phyloP scores from a whole-genome alignment of 768 basidiomycete species.

The Mycena leptocephala region DNA sequence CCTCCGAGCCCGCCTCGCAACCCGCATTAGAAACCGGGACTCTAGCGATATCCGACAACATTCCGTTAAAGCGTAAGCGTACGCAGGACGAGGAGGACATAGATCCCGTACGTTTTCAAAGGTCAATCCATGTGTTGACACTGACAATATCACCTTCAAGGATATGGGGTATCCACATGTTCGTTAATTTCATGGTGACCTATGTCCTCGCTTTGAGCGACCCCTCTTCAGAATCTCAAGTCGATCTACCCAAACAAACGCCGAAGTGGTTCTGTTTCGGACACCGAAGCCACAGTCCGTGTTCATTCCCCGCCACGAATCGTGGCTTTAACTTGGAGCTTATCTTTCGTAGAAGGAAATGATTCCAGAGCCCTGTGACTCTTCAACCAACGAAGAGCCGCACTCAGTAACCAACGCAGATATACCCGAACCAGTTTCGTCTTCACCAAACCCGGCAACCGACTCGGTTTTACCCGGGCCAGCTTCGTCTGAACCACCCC shows the following conservation, averaged over 20 bases:
- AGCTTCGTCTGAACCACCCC: background rate
- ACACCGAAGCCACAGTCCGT: constrained; percentile 7
- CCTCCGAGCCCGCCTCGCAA: background rate
- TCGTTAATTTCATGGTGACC: background rate
- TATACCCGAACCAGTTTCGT: background rate
- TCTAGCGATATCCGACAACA: background rate
- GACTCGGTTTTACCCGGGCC: background rate
- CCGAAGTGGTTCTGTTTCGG: constrained; percentile 51
- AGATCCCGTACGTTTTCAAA: constrained; percentile 20
- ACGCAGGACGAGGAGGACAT: constrained; percentile 42
- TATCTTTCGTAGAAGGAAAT: background rate
- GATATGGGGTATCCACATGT: constrained; percentile 64
- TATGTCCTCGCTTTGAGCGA: constrained; percentile 8
- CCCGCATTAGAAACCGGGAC: background rate
- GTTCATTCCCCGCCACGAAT: background rate
- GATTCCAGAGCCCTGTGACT: background rate
- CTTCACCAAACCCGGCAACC: background rate
- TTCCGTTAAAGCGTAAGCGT: constrained; percentile 51
- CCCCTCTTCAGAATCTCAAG: constrained; percentile 57
- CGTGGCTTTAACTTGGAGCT: background rate
- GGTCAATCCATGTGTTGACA: background rate
- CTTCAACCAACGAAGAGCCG: background rate
- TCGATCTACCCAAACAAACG: constrained; percentile 64
- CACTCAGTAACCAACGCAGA: background rate
- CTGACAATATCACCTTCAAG: constrained; percentile 43